Percentiles rank a stretch among this genome's conserved stretches.
These are phyloP conservation scores for Adansonia madagascariensis DNA, from an alignment of 441 rosid genomes.

Conservation along the genomic window DNA sequence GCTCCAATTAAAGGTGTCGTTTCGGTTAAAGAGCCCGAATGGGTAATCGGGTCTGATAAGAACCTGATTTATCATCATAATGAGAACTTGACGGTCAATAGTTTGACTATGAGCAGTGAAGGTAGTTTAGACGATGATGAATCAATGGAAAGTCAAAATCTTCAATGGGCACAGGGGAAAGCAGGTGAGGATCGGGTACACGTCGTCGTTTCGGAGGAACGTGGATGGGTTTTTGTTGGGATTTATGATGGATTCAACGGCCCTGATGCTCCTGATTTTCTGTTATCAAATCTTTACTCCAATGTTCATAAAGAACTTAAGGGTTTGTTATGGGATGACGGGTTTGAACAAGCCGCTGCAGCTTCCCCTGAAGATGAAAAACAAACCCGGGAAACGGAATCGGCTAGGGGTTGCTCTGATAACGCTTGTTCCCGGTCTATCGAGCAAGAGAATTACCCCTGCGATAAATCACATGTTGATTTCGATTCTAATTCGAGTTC, in stretches of 20 bases:
- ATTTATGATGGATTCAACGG: conserved; percentile 82
- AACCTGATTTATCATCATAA: conserved; percentile 32
- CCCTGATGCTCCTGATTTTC: conserved; percentile 72
- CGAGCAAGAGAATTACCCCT: conserved; percentile 44
- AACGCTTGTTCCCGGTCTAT: conserved; percentile 38
- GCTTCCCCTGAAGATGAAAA: conserved; percentile 31
- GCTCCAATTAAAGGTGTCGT: conserved; percentile 66
- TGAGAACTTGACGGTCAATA: conserved; percentile 42
- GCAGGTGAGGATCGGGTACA: conserved; percentile 86
- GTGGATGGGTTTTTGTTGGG: conserved; percentile 74
- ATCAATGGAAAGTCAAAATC: conserved; percentile 49
- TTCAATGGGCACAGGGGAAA: conserved; percentile 81
- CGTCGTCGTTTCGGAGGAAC: conserved; percentile 68
- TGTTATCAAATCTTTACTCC: conserved; percentile 55
- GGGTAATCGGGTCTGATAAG: conserved; percentile 66
- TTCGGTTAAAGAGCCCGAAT: conserved; percentile 62
- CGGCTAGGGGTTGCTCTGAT: conserved; percentile 1
- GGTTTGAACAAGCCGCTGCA: conserved; percentile 33
- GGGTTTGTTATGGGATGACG: conserved; percentile 57
- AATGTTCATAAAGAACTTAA: conserved; percentile 63
- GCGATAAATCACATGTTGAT: conserved; percentile 30
- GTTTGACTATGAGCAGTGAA: conserved; percentile 43
- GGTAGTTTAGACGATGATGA: conserved; percentile 50
- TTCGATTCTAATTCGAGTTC: conserved; percentile 31
- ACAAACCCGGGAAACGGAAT: conserved; percentile 18